These are phyloP conservation scores for Porphyrellus sp. DNA, from an alignment of 1,284 basidiomycete species.

Conservation along the genomic window DNA sequence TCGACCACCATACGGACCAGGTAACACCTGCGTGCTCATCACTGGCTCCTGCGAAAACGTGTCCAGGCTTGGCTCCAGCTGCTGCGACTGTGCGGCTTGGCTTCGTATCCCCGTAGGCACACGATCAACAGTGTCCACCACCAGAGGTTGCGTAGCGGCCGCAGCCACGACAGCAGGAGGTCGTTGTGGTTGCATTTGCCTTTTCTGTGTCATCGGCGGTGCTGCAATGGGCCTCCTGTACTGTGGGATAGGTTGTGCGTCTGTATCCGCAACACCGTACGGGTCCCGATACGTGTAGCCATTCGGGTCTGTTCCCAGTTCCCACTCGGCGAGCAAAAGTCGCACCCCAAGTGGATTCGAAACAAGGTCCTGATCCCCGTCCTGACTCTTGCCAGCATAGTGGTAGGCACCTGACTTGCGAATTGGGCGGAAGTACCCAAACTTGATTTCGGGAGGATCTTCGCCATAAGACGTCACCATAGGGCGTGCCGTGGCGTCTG, in stretches of 20 bases:
- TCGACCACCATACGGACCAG: slow-evolving; percentile 70
- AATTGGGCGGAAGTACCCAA: slow-evolving; percentile 59
- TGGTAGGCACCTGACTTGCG: slow-evolving; percentile 31
- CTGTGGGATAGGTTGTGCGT: slow-evolving; percentile 13
- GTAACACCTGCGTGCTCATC: slow-evolving; percentile 66
- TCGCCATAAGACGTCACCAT: slow-evolving; percentile 52
- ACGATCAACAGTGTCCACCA: slow-evolving; percentile 13
- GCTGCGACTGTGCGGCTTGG: slow-evolving; percentile 17
- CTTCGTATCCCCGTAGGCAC: slow-evolving; percentile 1
- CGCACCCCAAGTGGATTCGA: slow-evolving; percentile 51
- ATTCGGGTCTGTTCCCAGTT: slow-evolving; percentile 49
- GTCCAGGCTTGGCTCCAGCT: slow-evolving; percentile 9
- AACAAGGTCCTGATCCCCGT: slow-evolving; percentile 20
- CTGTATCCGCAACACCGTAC: slow-evolving; percentile 42
- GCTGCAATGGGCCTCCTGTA: slow-evolving; percentile 13
- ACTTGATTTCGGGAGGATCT: slow-evolving; percentile 52
- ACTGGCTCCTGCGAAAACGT: slow-evolving; percentile 45
- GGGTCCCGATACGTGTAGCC: slow-evolving; percentile 54
- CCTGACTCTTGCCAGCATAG: slow-evolving; percentile 24
- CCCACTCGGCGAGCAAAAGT: slow-evolving; percentile 66
- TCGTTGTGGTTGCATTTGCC: slow-evolving; percentile 16
- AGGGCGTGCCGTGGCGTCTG: slow-evolving; percentile 48
- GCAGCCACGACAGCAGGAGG: slow-evolving; percentile 41
- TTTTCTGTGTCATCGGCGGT: slow-evolving; percentile 20
- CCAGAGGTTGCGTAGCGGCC: slow-evolving; percentile 20